Evolutionary conservation across 768 basidiomycete genomes (phyloP).

Genomic region (Hemileccinum rubropunctum): DNA sequence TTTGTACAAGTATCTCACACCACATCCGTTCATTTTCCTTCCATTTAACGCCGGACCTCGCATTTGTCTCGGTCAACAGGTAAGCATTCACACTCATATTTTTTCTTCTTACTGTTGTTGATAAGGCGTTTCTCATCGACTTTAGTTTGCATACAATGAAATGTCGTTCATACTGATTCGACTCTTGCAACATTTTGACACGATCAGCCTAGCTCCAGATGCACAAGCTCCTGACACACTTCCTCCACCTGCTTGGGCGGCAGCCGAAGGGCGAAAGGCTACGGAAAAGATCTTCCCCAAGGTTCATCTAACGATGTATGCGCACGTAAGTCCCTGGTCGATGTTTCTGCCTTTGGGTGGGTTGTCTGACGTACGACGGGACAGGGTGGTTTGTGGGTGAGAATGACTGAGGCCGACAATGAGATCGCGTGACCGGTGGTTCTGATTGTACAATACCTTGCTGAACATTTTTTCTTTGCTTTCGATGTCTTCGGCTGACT

Average conservation of each 20-base stretch:
- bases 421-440: too few relatives aligned
- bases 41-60: conserved; percentile 59
- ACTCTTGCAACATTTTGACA: conserved; percentile 57
- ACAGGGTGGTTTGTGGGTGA: conserved; percentile 56
- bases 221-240: conserved; percentile 44
- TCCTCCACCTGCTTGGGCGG: conserved; percentile 48
- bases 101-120: neutral
- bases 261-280: conserved; percentile 44
- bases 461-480: too few relatives aligned
- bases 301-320: conserved; percentile 54
- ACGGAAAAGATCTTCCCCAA: conserved; percentile 52
- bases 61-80: conserved; percentile 62
- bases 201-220: conserved; percentile 44
- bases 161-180: conserved; percentile 63
- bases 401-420: conserved; percentile 24
- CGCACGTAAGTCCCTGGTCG: conserved; percentile 31
- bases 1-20: conserved; percentile 56
- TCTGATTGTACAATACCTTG: too few relatives aligned
- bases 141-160: conserved; percentile 55
- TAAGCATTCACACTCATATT: conserved; percentile 13
- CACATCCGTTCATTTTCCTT: conserved; percentile 69
- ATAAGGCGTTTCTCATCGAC: neutral
- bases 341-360: neutral
- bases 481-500: too few relatives aligned
- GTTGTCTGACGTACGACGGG: neutral